Conservation (phyloP, 2,329 filamentous ascomycete species). For the Pyrenophora seminiperda region DNA sequence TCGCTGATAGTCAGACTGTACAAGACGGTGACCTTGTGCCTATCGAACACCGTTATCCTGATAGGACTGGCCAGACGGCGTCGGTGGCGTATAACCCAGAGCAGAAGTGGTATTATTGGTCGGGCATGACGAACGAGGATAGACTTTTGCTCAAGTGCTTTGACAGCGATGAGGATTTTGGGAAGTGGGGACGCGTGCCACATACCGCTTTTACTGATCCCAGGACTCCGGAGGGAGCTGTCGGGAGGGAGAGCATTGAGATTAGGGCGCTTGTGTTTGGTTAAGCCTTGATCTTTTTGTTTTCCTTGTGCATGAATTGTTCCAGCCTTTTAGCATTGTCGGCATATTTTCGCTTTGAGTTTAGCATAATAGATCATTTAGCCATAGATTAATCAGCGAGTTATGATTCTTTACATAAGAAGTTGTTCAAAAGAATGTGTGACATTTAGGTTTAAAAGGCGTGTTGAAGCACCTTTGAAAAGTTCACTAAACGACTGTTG, state of each 20-base stretch:
- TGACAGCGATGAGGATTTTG: conserved; percentile 62
- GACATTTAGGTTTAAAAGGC: background rate
- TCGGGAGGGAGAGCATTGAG: conserved; percentile 84
- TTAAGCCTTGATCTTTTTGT: conserved; percentile 3
- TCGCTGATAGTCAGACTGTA: conserved; percentile 62
- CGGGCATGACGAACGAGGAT: conserved; percentile 75
- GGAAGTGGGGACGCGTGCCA: conserved; percentile 53
- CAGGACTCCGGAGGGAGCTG: conserved; percentile 69
- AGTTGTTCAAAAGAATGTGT: background rate
- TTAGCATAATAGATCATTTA: background rate
- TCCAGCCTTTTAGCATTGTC: background rate
- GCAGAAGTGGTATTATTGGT: conserved; percentile 81
- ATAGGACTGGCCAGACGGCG: conserved; percentile 75
- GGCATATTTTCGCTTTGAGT: background rate
- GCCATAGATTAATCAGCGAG: too few relatives aligned
- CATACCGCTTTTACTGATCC: conserved; percentile 72
- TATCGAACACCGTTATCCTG: conserved; percentile 74
- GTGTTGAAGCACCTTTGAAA: conserved; percentile 17
- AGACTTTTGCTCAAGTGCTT: conserved; percentile 79
- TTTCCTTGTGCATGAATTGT: background rate
- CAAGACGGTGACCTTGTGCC: conserved; percentile 68
- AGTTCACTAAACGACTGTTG: conserved; percentile 18
- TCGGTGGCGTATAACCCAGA: conserved; percentile 64
- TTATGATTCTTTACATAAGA: background rate
- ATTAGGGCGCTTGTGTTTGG: conserved; percentile 85